Evolutionary conservation across 106 monocot species (phyloP).

Genomic region (Allium cepa): DNA sequence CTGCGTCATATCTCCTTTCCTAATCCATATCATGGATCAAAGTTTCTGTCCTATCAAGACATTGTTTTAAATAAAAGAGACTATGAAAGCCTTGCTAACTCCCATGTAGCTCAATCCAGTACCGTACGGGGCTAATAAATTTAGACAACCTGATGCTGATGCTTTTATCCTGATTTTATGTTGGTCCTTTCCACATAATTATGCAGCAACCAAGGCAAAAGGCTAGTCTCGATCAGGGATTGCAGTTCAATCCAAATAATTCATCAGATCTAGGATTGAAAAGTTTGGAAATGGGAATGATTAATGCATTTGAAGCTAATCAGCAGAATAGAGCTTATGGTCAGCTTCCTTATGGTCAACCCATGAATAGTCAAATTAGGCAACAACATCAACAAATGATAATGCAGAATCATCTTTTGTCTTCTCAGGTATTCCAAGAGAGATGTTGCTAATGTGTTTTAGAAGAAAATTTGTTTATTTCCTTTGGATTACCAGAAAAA

Average conservation of each 20-base stretch:
- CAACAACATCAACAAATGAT: constrained; percentile 40
- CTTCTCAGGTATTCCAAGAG: constrained; percentile 57
- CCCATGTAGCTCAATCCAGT: too few relatives aligned
- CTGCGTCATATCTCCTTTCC: too few relatives aligned
- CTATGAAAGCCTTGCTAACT: too few relatives aligned
- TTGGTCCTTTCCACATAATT: too few relatives aligned
- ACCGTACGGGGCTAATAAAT: too few relatives aligned
- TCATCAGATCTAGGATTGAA: constrained; percentile 62
- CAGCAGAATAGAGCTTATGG: constrained; percentile 68
- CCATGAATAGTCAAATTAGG: constrained; percentile 55
- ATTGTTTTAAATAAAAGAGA: too few relatives aligned
- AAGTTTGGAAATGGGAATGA: constrained; percentile 75
- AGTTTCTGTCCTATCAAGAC: too few relatives aligned
- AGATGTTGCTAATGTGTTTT: background rate
- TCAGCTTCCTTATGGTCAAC: constrained; percentile 48
- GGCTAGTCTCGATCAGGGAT: constrained; percentile 43
- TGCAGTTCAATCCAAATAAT: constrained; percentile 61
- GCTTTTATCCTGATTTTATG: too few relatives aligned
- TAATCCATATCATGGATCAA: too few relatives aligned
- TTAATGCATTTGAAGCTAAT: constrained; percentile 45
- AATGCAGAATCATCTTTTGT: constrained; percentile 40
- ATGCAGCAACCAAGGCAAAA: constrained; percentile 85
- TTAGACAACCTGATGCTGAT: too few relatives aligned
- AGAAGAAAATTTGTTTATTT: too few relatives aligned
- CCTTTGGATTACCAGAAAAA: too few relatives aligned